Evolutionary conservation across 352 stramenopile genomes (phyloP), one percentile per base, ranked within the genome.

Genomic region (Globisporangium heterothallicum): DNA sequence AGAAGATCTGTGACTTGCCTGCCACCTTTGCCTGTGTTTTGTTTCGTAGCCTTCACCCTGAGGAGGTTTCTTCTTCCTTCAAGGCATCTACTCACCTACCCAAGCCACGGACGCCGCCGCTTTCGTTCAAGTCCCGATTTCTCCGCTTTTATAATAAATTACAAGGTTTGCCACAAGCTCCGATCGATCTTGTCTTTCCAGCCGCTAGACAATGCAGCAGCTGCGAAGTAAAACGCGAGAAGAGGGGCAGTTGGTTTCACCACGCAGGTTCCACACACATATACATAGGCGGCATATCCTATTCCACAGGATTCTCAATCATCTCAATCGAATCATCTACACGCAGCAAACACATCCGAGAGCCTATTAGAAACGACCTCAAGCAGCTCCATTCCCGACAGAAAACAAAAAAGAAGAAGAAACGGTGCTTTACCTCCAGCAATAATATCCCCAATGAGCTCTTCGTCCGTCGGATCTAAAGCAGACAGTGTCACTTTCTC

Each of bases 401-500:
- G n/a, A n/a, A n/a, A n/a, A n/a, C n/a, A n/a, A n/a, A n/a, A n/a
- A n/a, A n/a, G n/a, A n/a, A n/a, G n/a, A n/a, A n/a, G n/a, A n/a
- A n/a, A n/a, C n/a, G n/a, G n/a, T n/a, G n/a, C n/a, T n/a, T n/a
- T n/a, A 30, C 27, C 44, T 54, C 45, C 45, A 19, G 48, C 49
- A 29, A 63, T 63, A 26, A 63, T 63, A 43, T 63, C 48, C 26
- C 45, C 48, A 36, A 61, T 59, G 27, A 86, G 48, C 29, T 80
- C 75, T 36, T 86, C 72, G 42, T 82, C 75, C 21, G 75, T 83
- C 42, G 75, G 75, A 41, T 86, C 72, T 25, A 84, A 68, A 42
- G 68, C 66, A 4, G 75, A 84, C 27, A 86, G 52, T 27, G 69
- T 74, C 34, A 83, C 72, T 54, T 86, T 86, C 41, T 84, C 75